Base-by-base conservation (phyloP, 805 yeast genomes). In the Priceomyces carsonii region DNA sequence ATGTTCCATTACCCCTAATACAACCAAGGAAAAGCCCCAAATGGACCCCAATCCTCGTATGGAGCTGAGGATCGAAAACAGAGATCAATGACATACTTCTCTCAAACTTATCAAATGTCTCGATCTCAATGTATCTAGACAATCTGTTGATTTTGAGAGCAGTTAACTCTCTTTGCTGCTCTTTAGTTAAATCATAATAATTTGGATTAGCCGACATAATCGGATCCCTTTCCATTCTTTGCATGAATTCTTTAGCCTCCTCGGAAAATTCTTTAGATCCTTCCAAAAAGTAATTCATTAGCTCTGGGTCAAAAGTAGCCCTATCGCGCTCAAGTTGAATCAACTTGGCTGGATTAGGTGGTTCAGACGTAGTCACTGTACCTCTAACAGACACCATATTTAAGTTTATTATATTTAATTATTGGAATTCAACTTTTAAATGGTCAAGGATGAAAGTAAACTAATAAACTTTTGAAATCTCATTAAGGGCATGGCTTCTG, bases 201-300 rank as follows among this genome's bases (percentile, higher is more conserved):
- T 40, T 32, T 31, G 46, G 45, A 14, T 45, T 41, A 15, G 61
- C 55, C 2, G 52, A 48, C 40, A 61, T 47, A 15, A 61, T 45
- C 1, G 66, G 63, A 43, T 61, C 67, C 19, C 67, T 38, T 45
- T 61, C 67, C 47, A 61, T 44, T 22, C 51, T 51, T 48, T 59
- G 61, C 47, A 49, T 50, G 33, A 61, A 51, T 19, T 43, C 48
- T 34, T 50, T 40, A 32, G 56, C 46, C 38, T 56, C 50, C 32
- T 40, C 40, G 4, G 63, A 52, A 35, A 51, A 54, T 29, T 51
- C 54, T 34, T 40, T 31, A 19, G 50, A 40, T 5, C 47, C 46
- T 38, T 55, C 61, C 39, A 55, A 48, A 39, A 54, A 55, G 39
- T 45, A 30, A 42, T 54, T 52, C 61, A 55, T 55, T 16, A 33